Percentiles rank a stretch among this genome's conserved stretches.
Evolutionary conservation across 805 yeast genomes (phyloP).

Genomic region (Myxozyma neotropica): DNA sequence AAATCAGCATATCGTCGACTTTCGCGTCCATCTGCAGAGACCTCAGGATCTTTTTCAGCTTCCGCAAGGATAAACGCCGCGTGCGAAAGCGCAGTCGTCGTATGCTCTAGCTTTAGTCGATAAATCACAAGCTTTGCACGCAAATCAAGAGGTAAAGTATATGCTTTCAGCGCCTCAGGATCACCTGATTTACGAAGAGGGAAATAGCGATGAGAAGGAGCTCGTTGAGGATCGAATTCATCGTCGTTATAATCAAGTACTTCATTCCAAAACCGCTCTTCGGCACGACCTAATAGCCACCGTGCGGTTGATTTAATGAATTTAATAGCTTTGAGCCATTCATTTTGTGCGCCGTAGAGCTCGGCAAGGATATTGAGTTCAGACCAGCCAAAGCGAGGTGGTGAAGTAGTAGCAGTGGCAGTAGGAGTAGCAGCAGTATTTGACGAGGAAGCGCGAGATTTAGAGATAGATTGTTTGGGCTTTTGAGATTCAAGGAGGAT

Average conservation of each 20-base stretch:
- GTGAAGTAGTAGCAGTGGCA: slow-evolving; percentile 46
- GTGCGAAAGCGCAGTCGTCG: slow-evolving; percentile 73
- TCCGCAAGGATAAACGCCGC: slow-evolving; percentile 42
- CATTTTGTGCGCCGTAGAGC: slow-evolving; percentile 67
- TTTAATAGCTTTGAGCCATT: slow-evolving; percentile 64
- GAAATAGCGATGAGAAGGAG: slow-evolving; percentile 31
- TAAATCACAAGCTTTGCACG: slow-evolving; percentile 77
- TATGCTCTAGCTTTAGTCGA: slow-evolving; percentile 64
- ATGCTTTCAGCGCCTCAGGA: slow-evolving; percentile 33
- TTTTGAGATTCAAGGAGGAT: slow-evolving; percentile 29
- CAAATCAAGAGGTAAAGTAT: slow-evolving; percentile 79
- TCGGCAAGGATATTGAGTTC: slow-evolving; percentile 84
- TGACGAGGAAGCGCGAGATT: slow-evolving; percentile 17
- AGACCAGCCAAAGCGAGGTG: slow-evolving; percentile 73
- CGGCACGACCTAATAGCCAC: slow-evolving; percentile 75
- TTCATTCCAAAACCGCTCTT: slow-evolving; percentile 69
- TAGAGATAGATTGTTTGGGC: too few species aligned
- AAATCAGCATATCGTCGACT: slow-evolving; percentile 67
- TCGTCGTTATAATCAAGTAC: slow-evolving; percentile 66
- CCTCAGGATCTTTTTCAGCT: slow-evolving; percentile 34
- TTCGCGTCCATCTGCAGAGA: neutral
- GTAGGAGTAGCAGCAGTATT: slow-evolving; percentile 43
- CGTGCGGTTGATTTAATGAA: slow-evolving; percentile 72
- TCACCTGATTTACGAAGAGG: slow-evolving; percentile 41
- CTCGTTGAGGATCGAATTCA: slow-evolving; percentile 17